Base-by-base conservation (phyloP, 805 yeast genomes). In the Pichia phayaonensis region DNA sequence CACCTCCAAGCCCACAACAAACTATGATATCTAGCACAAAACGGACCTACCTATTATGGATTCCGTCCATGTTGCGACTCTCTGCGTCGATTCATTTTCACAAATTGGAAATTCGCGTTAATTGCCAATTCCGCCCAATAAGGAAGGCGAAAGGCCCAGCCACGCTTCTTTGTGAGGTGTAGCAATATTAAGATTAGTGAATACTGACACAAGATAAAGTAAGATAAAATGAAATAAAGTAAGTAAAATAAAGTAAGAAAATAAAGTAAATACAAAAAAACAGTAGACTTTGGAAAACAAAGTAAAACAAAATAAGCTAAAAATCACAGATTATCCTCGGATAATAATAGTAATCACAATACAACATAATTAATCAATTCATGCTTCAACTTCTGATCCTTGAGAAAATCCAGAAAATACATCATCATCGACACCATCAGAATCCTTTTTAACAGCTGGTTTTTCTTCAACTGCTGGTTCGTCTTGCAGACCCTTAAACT, bases 371-470 rank as follows among this genome's bases (percentile, higher is more conserved):
- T 18, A n/a, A 18, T 15, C 8, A n/a, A 36, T 36, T 36, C 18
- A 24, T 26, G 26, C 46, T 42, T 50, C 45, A 20, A 44, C 49
- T 40, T 46, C 53, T 12, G 76, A 73, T 26, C 76, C 77, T 59
- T 73, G 77, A n/a, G 73, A 69, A 57, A 73, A 73, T 3, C 73
- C 74, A 24, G 73, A 64, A 53, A 73, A 73, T 2, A 75, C 72
- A 41, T 56, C 59, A 29, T 55, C 55, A 20, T 62, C 57, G 22
- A 43, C 41, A 34, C 40, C 20, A 16, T 23, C 10, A 4, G 42
- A 7, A 22, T 40, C 22, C 13, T 40, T 40, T 23, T 40, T 26
- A 40, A 7, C 42, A 18, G 18, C 15, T 24, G 68, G 68, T 47
- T 65, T 66, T 31, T 60, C 64, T 23, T 62, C 59, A 20, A 44